Percentiles rank a stretch among this genome's conserved stretches.
phyloP scores from a whole-genome alignment of 371 early-diverging fungal species.

The Mucor racemosus region DNA sequence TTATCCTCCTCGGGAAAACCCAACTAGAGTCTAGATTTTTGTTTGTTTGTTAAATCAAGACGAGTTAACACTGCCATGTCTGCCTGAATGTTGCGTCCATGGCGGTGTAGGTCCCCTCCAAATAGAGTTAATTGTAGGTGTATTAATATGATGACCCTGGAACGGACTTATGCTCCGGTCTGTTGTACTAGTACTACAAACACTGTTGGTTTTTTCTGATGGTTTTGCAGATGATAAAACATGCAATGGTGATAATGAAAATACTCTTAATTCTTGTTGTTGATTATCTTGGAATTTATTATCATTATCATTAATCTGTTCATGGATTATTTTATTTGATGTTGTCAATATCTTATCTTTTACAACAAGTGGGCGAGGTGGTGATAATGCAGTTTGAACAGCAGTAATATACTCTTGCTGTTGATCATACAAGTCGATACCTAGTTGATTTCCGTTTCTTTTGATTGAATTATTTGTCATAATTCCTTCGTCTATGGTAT shows the following conservation, averaged over 20 bases:
- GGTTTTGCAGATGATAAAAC: neutral
- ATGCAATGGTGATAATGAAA: constrained; percentile 25
- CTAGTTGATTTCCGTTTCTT: neutral
- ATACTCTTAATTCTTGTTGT: constrained; percentile 2
- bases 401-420: neutral
- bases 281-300: neutral
- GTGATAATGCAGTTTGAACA: constrained; percentile 15
- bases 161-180: constrained; percentile 15
- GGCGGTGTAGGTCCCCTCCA: constrained; percentile 38
- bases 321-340: neutral
- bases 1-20: neutral
- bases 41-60: constrained; percentile 3
- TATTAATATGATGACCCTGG: neutral
- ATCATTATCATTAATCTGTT: neutral
- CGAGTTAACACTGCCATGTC: constrained; percentile 6
- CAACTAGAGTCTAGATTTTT: no score
- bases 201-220: neutral
- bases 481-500: neutral
- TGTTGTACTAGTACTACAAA: neutral
- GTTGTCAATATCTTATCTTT: neutral
- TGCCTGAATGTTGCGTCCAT: constrained; percentile 23
- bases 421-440: neutral
- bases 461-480: neutral
- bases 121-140: neutral
- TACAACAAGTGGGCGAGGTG: neutral